phyloP scores from a whole-genome alignment of 2,329 filamentous ascomycete genomes.

The Dothistroma pini region DNA sequence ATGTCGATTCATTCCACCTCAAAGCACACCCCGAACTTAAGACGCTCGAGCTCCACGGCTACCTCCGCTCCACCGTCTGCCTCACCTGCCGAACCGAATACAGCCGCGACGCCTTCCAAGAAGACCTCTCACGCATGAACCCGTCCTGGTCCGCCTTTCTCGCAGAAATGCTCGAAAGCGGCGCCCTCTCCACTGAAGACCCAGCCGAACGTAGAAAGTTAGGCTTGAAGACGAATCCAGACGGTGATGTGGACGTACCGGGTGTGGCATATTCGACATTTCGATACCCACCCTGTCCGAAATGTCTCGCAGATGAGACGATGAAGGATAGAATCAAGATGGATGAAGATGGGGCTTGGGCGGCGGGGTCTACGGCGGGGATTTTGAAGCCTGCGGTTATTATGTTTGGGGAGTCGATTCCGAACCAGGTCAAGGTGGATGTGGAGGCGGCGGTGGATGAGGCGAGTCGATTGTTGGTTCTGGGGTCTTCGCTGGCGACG shows the following conservation, averaged over 20 bases:
- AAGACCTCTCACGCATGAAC: slow-evolving; percentile 71
- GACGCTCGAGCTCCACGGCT: slow-evolving; percentile 87
- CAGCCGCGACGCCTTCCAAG: slow-evolving; percentile 70
- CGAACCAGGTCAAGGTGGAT: slow-evolving; percentile 61
- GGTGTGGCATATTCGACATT: slow-evolving; percentile 85
- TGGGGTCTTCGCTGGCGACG: slow-evolving; percentile 89
- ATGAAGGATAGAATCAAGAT: slow-evolving; percentile 60
- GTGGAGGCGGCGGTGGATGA: slow-evolving; percentile 78
- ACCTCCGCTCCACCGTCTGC: slow-evolving; percentile 77
- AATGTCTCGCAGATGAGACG: slow-evolving; percentile 62
- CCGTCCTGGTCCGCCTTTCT: slow-evolving; percentile 81
- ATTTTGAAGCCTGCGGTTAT: slow-evolving; percentile 89
- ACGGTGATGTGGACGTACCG: slow-evolving; percentile 89
- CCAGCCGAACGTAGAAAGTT: slow-evolving; percentile 62
- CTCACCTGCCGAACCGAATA: slow-evolving; percentile 71
- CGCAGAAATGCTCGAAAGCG: slow-evolving; percentile 64
- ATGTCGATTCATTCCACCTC: slow-evolving; percentile 92
- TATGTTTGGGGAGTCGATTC: slow-evolving; percentile 94
- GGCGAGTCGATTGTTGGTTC: slow-evolving; percentile 68
- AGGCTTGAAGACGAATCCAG: slow-evolving; percentile 82
- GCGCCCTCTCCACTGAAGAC: slow-evolving; percentile 74
- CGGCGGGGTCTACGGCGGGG: slow-evolving; percentile 54
- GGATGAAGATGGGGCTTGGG: slow-evolving; percentile 79
- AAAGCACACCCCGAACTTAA: slow-evolving; percentile 68
- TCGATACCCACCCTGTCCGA: slow-evolving; percentile 83